A percentile compares a stretch with the other conserved stretches of the same genome.
Conservation (phyloP, 2,329 filamentous ascomycete species). For the Colletotrichum sp. region DNA sequence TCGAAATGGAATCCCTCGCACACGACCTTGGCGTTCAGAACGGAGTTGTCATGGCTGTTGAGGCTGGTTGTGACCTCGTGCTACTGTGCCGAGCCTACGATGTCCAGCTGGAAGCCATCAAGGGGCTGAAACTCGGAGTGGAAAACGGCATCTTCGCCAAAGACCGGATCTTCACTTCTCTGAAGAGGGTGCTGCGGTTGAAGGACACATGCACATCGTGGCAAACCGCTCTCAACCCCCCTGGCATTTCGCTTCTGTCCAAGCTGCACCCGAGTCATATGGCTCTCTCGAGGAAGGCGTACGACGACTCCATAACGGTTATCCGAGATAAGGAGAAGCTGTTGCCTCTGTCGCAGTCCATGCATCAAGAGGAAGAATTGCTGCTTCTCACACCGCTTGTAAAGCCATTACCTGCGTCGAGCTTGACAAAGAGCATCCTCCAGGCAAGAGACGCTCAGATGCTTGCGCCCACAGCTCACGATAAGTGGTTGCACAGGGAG, state of each 20-base stretch:
- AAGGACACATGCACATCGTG: constrained; percentile 89
- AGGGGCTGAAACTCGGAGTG: constrained; percentile 84
- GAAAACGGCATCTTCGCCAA: constrained; percentile 89
- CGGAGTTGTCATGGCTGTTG: constrained; percentile 96
- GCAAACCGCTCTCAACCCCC: constrained; percentile 88
- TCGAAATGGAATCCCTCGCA: constrained; percentile 95
- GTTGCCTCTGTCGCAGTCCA: constrained; percentile 79
- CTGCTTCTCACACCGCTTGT: constrained; percentile 86
- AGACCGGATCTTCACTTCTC: constrained; percentile 78
- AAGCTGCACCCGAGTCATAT: constrained; percentile 84
- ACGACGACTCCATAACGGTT: constrained; percentile 91
- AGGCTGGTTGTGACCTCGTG: constrained; percentile 92
- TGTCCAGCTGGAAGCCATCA: constrained; percentile 89
- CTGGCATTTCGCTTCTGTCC: constrained; percentile 76
- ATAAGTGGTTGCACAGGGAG: constrained; percentile 63
- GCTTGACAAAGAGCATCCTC: constrained; percentile 74
- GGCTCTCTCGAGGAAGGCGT: constrained; percentile 80
- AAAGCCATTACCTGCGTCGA: constrained; percentile 89
- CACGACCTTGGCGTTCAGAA: constrained; percentile 97
- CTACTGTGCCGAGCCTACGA: constrained; percentile 87
- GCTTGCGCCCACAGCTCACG: constrained; percentile 46
- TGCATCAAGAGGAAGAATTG: constrained; percentile 87
- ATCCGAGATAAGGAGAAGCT: constrained; percentile 87
- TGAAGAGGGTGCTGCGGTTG: constrained; percentile 77
- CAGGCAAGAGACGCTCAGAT: constrained; percentile 52